Evolutionary conservation across 352 stramenopile genomes (phyloP), one percentile per base, ranked within the genome.

Genomic region (Globisporangium nunn): DNA sequence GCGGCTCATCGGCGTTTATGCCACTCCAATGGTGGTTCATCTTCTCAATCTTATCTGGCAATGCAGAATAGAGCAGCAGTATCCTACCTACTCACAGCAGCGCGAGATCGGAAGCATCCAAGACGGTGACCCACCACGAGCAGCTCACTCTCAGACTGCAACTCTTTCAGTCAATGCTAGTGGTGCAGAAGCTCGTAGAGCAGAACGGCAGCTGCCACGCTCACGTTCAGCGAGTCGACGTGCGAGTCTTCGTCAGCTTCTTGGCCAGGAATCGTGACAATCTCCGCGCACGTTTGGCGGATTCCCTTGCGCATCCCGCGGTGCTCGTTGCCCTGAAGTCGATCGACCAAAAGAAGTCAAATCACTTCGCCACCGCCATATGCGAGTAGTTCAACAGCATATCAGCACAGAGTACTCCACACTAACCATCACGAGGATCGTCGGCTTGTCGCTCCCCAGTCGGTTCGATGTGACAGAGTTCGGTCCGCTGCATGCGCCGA

Each of bases 171-270:
- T 47, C 41, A 17, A 47, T 14, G 5, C 58, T 83, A 87, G 56
- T 82, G 75, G 33, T 86, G 76, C n/a, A 91, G 66, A 14, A 88
- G 69, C 58, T 91, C 75, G 52, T 93, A 91, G 35, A 93, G 67
- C 33, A 93, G 69, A 52, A 93, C 85, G 10, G 76, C 83, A 2
- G 83, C 72, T 0, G 83, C 83, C 11, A 90, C 83, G 29, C 79
- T 91, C 29, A 93, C 78, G 59, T 93, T 93, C 18, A 93, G 74
- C 14, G 83, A 93, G 65, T 93, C 80, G 5, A 93, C 83, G 33
- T 61, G 69, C 8, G 82, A 85, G 48, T 87, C 71, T 65, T 75
- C 66, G 28, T 90, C 76, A 8, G 70, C 67, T n/a, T 67, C 68
- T 40, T 50, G 64, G 80, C 77, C 74, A 52, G 82, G 77, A 50